A percentile compares a stretch with the other conserved stretches of the same genome.
These are phyloP conservation scores for Trichoderma arundinaceum DNA, from an alignment of 2,329 filamentous ascomycete genomes.

Conservation along the genomic window DNA sequence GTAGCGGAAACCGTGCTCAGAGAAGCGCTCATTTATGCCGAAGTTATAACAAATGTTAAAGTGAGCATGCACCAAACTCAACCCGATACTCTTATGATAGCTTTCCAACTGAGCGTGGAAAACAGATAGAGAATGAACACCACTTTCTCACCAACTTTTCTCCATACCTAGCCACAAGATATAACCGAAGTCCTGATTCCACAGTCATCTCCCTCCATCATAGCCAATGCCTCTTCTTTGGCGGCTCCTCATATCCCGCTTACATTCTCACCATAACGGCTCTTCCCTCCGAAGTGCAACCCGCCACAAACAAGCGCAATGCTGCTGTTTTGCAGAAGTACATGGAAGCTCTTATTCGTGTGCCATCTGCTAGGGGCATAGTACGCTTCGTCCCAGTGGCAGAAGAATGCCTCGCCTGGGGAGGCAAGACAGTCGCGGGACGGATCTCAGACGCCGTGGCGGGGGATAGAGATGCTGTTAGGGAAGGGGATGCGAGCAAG, in stretches of 20 bases:
- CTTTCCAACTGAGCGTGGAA: not conserved
- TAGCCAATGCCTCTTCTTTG: slow-evolving; percentile 75
- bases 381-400: slow-evolving; percentile 72
- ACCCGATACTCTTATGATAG: not conserved
- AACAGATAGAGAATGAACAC: slow-evolving; percentile 74
- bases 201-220: slow-evolving; percentile 80
- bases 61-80: not conserved
- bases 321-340: slow-evolving; percentile 77
- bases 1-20: slow-evolving; percentile 53
- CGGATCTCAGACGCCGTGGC: slow-evolving; percentile 54
- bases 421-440: slow-evolving; percentile 71
- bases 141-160: slow-evolving; percentile 76
- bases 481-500: not conserved
- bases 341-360: slow-evolving; percentile 72
- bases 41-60: slow-evolving; percentile 44
- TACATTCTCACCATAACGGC: slow-evolving; percentile 79
- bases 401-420: slow-evolving; percentile 74
- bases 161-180: slow-evolving; percentile 74
- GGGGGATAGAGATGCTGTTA: not conserved
- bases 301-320: slow-evolving; percentile 80
- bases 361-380: slow-evolving; percentile 69
- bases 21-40: slow-evolving; percentile 65
- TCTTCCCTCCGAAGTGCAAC: slow-evolving; percentile 69
- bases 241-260: slow-evolving; percentile 75
- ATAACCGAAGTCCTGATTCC: slow-evolving; percentile 73